A percentile compares a stretch with the other conserved stretches of the same genome.
These are phyloP conservation scores for Pulveroboletus ravenelii DNA, from an alignment of 768 basidiomycete genomes.

Conservation along the genomic window DNA sequence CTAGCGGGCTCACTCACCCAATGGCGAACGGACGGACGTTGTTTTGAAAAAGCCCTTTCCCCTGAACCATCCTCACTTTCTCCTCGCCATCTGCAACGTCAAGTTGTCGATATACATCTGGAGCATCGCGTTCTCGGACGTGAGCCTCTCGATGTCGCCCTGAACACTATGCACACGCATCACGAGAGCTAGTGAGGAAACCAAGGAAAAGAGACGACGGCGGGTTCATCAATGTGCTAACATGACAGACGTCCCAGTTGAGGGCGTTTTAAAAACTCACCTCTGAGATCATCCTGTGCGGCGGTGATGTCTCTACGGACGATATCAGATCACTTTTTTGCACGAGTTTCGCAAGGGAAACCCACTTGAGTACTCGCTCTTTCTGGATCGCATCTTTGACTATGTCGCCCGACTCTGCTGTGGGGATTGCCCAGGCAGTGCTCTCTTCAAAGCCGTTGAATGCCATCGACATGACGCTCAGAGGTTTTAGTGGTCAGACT, in stretches of 20 bases:
- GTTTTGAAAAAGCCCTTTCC: not conserved
- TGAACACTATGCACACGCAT: conserved; percentile 65
- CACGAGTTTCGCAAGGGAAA: conserved; percentile 1
- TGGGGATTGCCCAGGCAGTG: conserved; percentile 46
- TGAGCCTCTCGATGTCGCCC: conserved; percentile 74
- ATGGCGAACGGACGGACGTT: not conserved
- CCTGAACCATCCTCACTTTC: conserved; percentile 42
- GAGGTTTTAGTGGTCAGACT: not conserved
- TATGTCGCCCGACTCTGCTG: conserved; percentile 50
- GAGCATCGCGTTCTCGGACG: conserved; percentile 73
- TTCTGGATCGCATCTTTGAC: conserved; percentile 75
- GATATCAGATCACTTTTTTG: not conserved
- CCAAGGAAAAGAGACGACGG: not conserved
- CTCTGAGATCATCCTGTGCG: conserved; percentile 71
- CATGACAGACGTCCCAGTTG: not conserved
- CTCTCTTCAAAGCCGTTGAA: conserved; percentile 40
- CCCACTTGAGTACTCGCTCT: conserved; percentile 73
- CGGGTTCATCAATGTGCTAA: not conserved
- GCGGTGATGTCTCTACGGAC: conserved; percentile 63
- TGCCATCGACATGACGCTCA: conserved; percentile 34
- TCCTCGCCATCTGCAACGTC: conserved; percentile 81
- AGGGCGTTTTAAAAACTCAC: conserved; percentile 36
- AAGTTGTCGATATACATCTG: conserved; percentile 90
- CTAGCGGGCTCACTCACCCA: conserved; percentile 5
- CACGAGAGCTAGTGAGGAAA: conserved; percentile 49